A percentile compares a stretch with the other conserved stretches of the same genome.
phyloP scores from a whole-genome alignment of 75 land plant genomes.

The Sequoia sempervirens region DNA sequence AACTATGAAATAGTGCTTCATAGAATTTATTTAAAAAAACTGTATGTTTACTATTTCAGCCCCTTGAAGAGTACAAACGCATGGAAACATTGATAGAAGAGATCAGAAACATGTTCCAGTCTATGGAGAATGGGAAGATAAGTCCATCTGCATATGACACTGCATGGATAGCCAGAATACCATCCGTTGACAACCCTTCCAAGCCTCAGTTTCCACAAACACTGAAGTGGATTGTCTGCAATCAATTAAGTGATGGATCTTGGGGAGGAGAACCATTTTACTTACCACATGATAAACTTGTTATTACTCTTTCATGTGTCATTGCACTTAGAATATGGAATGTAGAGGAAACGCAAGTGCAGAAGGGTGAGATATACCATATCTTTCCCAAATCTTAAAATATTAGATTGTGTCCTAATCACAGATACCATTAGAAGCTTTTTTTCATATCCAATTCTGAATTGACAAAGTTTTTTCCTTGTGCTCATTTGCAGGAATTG shows the following conservation, averaged over 20 bases:
- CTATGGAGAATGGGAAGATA: background rate
- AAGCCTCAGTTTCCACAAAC: slow-evolving; percentile 29
- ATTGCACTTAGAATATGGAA: background rate
- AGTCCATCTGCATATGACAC: slow-evolving; percentile 8
- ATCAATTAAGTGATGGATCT: background rate
- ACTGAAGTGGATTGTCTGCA: background rate
- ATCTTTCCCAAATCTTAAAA: too few relatives aligned
- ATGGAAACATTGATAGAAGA: background rate
- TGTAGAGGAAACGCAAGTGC: background rate
- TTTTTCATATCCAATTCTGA: too few relatives aligned
- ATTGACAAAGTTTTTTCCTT: too few relatives aligned
- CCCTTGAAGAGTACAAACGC: too few relatives aligned
- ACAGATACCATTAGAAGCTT: too few relatives aligned
- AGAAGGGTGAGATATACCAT: background rate
- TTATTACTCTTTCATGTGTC: background rate
- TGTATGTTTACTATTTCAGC: too few relatives aligned
- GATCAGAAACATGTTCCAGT: background rate
- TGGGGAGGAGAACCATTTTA: background rate
- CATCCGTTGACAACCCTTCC: background rate
- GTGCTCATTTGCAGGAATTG: background rate
- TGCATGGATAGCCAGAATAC: slow-evolving; percentile 14
- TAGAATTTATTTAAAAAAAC: too few relatives aligned
- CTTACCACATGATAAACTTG: background rate
- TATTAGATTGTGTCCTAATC: too few relatives aligned
- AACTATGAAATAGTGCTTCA: too few relatives aligned